Conservation (phyloP, 805 yeast species). For the Candida multigemmis region DNA sequence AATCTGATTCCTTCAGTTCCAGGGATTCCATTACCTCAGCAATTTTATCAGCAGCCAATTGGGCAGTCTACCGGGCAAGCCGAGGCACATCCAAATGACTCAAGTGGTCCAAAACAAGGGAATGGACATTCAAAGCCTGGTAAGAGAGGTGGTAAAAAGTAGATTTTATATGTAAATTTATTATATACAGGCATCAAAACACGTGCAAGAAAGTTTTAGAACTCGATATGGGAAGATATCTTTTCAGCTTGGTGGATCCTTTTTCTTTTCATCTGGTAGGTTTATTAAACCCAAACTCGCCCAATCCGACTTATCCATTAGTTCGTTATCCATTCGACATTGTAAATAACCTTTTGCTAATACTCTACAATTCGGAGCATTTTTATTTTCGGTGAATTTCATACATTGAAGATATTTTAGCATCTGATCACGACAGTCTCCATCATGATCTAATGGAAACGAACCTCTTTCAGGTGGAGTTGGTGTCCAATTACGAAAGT, state of each 20-base stretch:
- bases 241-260: constrained; percentile 1
- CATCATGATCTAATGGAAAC: constrained; percentile 84
- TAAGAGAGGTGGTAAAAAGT: too few species aligned
- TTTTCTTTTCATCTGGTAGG: constrained; percentile 23
- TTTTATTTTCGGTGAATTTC: constrained; percentile 66
- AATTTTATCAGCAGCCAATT: constrained; percentile 15
- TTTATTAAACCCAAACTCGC: constrained; percentile 33
- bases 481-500: constrained; percentile 46
- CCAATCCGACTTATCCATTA: constrained; percentile 35
- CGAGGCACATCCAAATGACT: too few species aligned
- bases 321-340: constrained; percentile 78
- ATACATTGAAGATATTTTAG: constrained; percentile 67
- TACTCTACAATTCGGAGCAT: constrained; percentile 84
- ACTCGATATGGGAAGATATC: too few species aligned
- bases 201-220: too few species aligned
- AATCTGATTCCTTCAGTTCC: constrained; percentile 13
- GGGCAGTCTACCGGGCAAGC: too few species aligned
- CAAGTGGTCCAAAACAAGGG: constrained; percentile 1
- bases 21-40: constrained; percentile 29
- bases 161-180: too few species aligned
- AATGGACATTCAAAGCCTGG: too few species aligned
- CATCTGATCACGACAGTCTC: constrained; percentile 78
- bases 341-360: constrained; percentile 74
- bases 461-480: constrained; percentile 97
- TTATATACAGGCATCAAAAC: too few species aligned